Base-by-base conservation (phyloP, 2,329 filamentous ascomycete species). In the Phoma sp. region DNA sequence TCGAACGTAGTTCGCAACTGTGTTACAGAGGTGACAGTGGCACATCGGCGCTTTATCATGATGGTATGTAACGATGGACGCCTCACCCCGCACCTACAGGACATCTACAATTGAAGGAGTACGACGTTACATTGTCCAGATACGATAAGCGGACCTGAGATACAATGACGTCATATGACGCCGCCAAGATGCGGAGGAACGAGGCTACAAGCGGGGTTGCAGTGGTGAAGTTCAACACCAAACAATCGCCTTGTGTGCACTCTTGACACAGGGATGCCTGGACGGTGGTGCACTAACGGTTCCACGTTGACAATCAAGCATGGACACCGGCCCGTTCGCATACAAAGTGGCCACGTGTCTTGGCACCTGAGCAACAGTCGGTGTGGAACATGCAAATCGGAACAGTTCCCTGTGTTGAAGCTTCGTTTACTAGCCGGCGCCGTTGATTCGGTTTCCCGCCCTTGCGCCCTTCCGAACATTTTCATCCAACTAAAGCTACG, bases 101-200 rank as follows among this genome's bases (percentile, higher is more conserved):
- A 25, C 20, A 14, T 14, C 18, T 34, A 47, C 18, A 25, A 7
- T 37, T 11, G 9, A 23, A 39, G 40, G 34, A 52, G 20, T 38
- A 20, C 15, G 26, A 51, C 18, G 43, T 42, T 49, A 56, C 54
- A 51, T 56, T 58, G 26, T 48, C 14, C 30, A 26, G 18, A 37
- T 28, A 29, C 21, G 33, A 48, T 37, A 12, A 45, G 26, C 38
- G 15, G 32, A 20, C 14, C 2, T 11, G 33, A 11, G 12, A 14
- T 12, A n/a, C 42, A 5, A 30, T 53, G 49, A 53, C 49, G 49
- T 53, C 49, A 53, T 36, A 5, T 34, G 21, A 15, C 42, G 6
- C 25, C 17, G 34, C 42, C 39, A 52, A 34, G 34, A 42, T 40
- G 47, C 28, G 38, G 47, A 42, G 46, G 29, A 26, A 36, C 3